phyloP scores from a whole-genome alignment of 2,329 filamentous ascomycete species.

The Ascosphaera acerosa region DNA sequence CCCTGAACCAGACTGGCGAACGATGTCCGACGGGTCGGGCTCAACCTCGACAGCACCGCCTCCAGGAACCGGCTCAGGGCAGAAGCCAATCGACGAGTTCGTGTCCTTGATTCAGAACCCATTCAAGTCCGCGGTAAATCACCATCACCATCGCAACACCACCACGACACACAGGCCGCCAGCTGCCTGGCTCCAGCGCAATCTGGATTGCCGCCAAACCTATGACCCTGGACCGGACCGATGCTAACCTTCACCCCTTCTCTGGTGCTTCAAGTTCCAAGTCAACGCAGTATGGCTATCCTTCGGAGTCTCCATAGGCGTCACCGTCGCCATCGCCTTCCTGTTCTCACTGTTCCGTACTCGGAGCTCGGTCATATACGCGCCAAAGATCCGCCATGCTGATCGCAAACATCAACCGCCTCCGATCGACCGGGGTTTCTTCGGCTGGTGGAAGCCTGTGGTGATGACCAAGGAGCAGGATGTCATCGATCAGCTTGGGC shows the following conservation, averaged over 20 bases:
- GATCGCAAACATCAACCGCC: slow-evolving; percentile 78
- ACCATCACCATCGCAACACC: background rate
- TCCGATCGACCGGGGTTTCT: slow-evolving; percentile 59
- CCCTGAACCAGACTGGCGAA: too few relatives aligned
- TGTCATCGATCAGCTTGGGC: slow-evolving; percentile 55
- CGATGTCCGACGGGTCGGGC: too few relatives aligned
- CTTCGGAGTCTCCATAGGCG: slow-evolving; percentile 50
- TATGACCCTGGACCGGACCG: too few relatives aligned
- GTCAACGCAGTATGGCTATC: slow-evolving; percentile 48
- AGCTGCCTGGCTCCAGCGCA: background rate
- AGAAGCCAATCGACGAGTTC: slow-evolving; percentile 12
- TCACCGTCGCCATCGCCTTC: slow-evolving; percentile 48
- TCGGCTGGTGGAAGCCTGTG: slow-evolving; percentile 65
- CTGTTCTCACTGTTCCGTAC: slow-evolving; percentile 76
- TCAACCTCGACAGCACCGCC: too few relatives aligned
- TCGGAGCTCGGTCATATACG: slow-evolving; percentile 79
- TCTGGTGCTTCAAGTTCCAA: slow-evolving; percentile 25
- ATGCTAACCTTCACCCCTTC: background rate
- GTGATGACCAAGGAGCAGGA: slow-evolving; percentile 52
- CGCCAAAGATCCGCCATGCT: slow-evolving; percentile 76
- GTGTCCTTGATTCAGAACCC: slow-evolving; percentile 21
- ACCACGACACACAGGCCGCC: background rate
- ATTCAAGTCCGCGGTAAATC: slow-evolving; percentile 19
- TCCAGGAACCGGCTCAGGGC: background rate
- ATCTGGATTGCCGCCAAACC: too few relatives aligned